A percentile compares a stretch with the other conserved stretches of the same genome.
Conservation (phyloP, 495 filamentous ascomycete species). For the Penicillium angulare region DNA sequence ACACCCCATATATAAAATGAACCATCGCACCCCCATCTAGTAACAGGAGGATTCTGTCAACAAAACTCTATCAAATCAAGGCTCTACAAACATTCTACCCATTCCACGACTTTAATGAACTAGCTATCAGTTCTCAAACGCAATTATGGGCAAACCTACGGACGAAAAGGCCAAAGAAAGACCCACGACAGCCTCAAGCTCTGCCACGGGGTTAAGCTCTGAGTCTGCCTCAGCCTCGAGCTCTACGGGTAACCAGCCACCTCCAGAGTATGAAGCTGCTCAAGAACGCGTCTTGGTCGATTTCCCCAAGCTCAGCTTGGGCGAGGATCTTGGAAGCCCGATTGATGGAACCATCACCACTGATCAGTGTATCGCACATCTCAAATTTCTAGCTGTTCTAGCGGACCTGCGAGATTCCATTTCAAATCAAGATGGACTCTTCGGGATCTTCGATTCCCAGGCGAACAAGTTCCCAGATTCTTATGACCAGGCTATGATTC, state of each 20-base stretch:
- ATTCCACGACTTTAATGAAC: too few relatives aligned
- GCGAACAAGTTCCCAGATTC: constrained; percentile 23
- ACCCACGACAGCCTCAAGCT: too few relatives aligned
- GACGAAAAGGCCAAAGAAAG: constrained; percentile 15
- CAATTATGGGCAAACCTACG: constrained; percentile 15
- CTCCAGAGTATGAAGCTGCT: constrained; percentile 18
- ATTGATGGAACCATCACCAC: constrained; percentile 1
- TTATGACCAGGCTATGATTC: constrained; percentile 19
- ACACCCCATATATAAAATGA: too few relatives aligned
- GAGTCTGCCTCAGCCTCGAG: too few relatives aligned
- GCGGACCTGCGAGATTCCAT: constrained; percentile 64
- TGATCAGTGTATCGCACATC: constrained; percentile 64
- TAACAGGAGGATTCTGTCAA: too few relatives aligned
- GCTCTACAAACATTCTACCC: too few relatives aligned
- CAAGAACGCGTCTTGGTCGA: constrained; percentile 4
- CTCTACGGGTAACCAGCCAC: constrained; percentile 5
- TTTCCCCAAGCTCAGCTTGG: constrained; percentile 18
- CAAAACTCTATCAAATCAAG: too few relatives aligned
- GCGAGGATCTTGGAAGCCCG: neutral
- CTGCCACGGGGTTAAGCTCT: too few relatives aligned
- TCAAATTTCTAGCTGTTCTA: constrained; percentile 73
- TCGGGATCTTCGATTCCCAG: constrained; percentile 55
- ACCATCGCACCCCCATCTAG: too few relatives aligned
- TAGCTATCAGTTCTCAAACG: neutral
- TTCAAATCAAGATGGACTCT: constrained; percentile 64